A percentile compares a stretch with the other conserved stretches of the same genome.
Evolutionary conservation across 768 basidiomycete species (phyloP).

Genomic region (Lenzites betulinus): DNA sequence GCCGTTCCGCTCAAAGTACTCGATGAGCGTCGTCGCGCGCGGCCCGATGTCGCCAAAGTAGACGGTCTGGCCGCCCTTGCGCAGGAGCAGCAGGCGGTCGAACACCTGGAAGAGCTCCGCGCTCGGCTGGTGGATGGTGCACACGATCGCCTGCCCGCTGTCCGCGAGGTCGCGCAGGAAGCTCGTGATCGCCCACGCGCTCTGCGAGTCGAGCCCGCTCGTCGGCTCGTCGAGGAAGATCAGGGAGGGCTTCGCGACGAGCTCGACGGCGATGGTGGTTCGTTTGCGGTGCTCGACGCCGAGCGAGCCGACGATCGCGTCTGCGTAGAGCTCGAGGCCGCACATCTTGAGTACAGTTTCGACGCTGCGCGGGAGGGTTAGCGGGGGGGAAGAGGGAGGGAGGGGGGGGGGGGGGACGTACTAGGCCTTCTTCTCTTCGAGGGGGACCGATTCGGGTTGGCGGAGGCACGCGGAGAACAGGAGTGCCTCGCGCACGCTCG

Average conservation of each 20-base stretch:
- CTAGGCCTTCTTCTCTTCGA: constrained; percentile 79
- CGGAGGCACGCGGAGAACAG: constrained; percentile 79
- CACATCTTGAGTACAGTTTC: constrained; percentile 61
- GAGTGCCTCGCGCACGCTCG: constrained; percentile 81
- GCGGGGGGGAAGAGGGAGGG: background rate
- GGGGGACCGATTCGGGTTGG: constrained; percentile 65
- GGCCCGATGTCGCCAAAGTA: constrained; percentile 72
- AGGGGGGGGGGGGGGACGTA: constrained; percentile 38
- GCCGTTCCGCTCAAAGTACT: constrained; percentile 78
- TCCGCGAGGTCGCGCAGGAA: constrained; percentile 78
- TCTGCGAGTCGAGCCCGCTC: constrained; percentile 82
- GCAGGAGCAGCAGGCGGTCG: constrained; percentile 75
- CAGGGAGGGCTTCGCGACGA: constrained; percentile 83
- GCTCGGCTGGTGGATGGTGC: constrained; percentile 79
- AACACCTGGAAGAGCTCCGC: constrained; percentile 85
- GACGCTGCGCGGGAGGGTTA: constrained; percentile 36
- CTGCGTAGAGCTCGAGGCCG: constrained; percentile 63
- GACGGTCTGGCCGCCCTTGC: constrained; percentile 71
- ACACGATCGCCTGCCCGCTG: constrained; percentile 86
- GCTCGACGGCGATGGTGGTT: constrained; percentile 84
- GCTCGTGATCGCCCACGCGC: constrained; percentile 78
- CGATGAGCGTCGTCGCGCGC: constrained; percentile 59
- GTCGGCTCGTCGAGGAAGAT: constrained; percentile 92
- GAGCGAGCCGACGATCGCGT: constrained; percentile 68
- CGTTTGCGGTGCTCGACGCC: constrained; percentile 77